Base-by-base conservation (phyloP, 148 eudicot species). In the Selenicereus undatus region DNA sequence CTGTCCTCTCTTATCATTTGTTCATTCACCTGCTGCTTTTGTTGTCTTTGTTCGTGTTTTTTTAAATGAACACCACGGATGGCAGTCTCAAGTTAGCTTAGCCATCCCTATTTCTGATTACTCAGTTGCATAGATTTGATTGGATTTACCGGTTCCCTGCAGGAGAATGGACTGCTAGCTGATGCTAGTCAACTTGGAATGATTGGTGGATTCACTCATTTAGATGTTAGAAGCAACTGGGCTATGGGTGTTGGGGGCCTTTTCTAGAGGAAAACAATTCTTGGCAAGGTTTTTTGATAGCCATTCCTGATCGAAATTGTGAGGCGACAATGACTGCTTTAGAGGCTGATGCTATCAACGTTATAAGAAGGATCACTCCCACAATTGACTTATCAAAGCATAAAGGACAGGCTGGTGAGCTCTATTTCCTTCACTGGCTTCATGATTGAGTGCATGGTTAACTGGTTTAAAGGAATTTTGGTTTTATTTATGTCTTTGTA, bases 401-500 rank as follows among this genome's bases (percentile, higher is more conserved):
- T 83, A 92, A 93, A 84, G 99, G 99, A 85, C 99, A 96, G 86
- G 93, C 99, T 82, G 99, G 99, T 96, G 76, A 90, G 86, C 32
- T 68, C 51, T 73, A 54, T 54, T 51, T 74, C 56, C 32, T 17
- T 22, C 43, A 35, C 71, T 50, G 68, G 29, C 27, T 64, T 22
- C 22, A 64, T 27, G 8, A 17, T 10, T 79, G 43, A 27, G 48
- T 66, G 36, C 9, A 21, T 43, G 74, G 22, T 71, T 71, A 11
- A 45, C 26, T 48, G 32, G 32, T 74, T 45, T 72, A 12, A 21
- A 21, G 9, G 14, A 32, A 72, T 72, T 71, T 71, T 71, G 3
- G 8, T 74, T 58, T 58, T 58, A 58, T 8, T 58, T 0, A 5
- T 3, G 22, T 18, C 22, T 21, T 17, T 58, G 22, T 58, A 17